Evolutionary conservation across 163 green algal species (phyloP), one percentile per base, ranked within the genome.

Genomic region (Volvox carteri): DNA sequence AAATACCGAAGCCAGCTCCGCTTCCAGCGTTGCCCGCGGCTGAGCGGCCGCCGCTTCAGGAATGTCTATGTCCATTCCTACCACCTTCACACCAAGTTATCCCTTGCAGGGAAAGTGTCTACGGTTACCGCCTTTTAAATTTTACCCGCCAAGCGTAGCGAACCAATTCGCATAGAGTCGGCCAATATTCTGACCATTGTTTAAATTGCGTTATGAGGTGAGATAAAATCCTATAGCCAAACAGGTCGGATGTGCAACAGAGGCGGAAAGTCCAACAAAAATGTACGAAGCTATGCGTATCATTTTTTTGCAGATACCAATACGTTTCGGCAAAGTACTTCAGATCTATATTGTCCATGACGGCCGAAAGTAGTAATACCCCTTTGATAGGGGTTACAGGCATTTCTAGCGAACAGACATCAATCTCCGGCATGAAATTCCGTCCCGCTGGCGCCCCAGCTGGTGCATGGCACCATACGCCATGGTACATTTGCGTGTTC

Each of bases 401-500:
- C 1, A 25, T 33, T 41, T 48, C 39, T 50, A 84, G 30, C 50
- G 75, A 58, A 30, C 42, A 65, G n/a, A 28, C 44, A 25, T n/a
- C 25, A 67, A n/a, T 41, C 25, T 2, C 65, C 30, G 39, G 23
- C 37, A 84, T 92, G 16, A 92, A 92, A n/a, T 96, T 96, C 48
- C 89, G 95, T n/a, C 90, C 93, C 2, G 41, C 90, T 6, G 95
- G 95, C 5, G 85, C 93, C 1, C 94, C 94, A 5, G 95, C 95
- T 21, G 95, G 95, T 0, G 75, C 85, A 0, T 97, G 91, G 85
- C 94, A 83, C 4, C 96, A 95, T 73, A 95, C 90, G 0, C 94
- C 94, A 21, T 98, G 95, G 95, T 94, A 90, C 86, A 92, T 97
- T 70, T 96, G 95, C 46, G 90, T 91, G 5, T 92, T 98, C 12